phyloP scores from a whole-genome alignment of 2,329 filamentous ascomycete genomes.

The Immersiporthe knoxdaviesiana region DNA sequence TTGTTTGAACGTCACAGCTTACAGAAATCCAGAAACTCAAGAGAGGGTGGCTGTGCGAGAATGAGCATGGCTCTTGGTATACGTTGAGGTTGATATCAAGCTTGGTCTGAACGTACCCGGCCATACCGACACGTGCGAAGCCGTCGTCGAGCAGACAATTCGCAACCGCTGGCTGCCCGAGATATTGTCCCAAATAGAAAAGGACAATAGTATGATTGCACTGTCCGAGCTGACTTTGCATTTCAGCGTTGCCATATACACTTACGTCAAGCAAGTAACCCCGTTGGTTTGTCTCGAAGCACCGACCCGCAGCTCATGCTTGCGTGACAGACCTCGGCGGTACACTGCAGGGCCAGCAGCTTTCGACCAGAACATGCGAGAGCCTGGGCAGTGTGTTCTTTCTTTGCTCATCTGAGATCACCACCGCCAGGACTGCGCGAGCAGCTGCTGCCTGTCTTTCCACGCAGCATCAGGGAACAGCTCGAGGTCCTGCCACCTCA shows the following conservation, averaged over 20 bases:
- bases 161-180: too few species aligned
- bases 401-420: neutral
- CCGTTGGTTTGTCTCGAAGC: too few species aligned
- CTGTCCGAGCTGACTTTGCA: too few species aligned
- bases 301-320: neutral
- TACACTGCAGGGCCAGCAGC: neutral
- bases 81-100: neutral
- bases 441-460: constrained; percentile 25
- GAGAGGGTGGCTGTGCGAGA: neutral
- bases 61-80: neutral
- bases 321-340: neutral
- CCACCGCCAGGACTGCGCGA: constrained; percentile 26
- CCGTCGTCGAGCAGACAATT: too few species aligned
- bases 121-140: too few species aligned
- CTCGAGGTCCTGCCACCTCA: constrained; percentile 26
- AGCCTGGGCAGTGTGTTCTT: neutral
- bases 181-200: too few species aligned
- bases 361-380: neutral
- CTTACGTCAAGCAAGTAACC: too few species aligned
- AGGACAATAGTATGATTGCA: too few species aligned
- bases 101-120: too few species aligned
- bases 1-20: neutral
- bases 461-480: constrained; percentile 25
- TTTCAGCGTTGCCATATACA: too few species aligned
- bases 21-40: neutral